Conservation (phyloP, 495 filamentous ascomycete species). For the Bacidia rubella region DNA sequence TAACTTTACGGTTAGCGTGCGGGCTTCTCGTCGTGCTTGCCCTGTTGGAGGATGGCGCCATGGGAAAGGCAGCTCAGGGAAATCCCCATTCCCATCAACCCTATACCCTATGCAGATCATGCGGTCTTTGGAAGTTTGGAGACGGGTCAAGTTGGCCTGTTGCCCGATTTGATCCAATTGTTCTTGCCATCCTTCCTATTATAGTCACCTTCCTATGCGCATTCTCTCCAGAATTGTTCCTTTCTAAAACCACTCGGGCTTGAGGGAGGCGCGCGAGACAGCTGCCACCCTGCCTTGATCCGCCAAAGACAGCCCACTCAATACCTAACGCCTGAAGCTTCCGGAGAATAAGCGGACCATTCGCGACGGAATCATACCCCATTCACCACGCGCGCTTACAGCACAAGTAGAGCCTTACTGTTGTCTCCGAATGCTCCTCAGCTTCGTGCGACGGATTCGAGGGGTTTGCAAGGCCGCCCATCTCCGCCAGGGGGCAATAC, state of each 20-base stretch:
- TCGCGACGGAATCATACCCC: neutral
- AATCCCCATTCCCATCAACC: too few species aligned
- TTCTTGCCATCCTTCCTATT: neutral
- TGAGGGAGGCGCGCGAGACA: neutral
- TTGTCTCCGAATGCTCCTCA: neutral
- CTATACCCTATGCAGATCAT: too few species aligned
- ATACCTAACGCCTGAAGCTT: neutral
- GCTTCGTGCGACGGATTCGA: neutral
- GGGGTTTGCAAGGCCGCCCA: neutral
- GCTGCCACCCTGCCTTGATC: neutral
- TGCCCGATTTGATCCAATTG: neutral
- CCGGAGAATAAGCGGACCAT: neutral
- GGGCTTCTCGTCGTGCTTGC: too few species aligned
- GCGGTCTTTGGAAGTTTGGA: neutral
- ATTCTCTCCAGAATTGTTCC: neutral
- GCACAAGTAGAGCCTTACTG: neutral
- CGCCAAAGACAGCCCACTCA: neutral
- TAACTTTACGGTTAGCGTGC: too few species aligned
- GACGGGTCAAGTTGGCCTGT: neutral
- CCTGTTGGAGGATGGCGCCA: too few species aligned
- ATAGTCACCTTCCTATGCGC: neutral
- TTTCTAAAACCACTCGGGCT: neutral
- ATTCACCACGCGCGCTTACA: neutral
- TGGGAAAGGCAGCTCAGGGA: too few species aligned
- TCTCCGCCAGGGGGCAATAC: neutral